Base-by-base conservation (phyloP, 129 eudicot species). In the Tagetes patula region DNA sequence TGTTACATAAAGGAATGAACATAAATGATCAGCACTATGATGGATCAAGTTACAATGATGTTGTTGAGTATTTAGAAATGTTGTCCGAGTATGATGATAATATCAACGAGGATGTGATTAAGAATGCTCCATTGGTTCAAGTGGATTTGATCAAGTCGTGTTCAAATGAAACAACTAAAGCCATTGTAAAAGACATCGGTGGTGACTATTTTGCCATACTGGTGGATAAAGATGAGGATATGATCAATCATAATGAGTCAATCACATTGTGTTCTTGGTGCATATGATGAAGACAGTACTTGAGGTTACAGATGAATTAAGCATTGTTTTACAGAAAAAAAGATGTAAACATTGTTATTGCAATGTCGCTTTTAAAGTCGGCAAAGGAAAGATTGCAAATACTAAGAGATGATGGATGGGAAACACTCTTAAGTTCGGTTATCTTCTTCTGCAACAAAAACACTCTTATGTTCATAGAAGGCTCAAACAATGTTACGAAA, bases 131-230 rank as follows among this genome's bases (percentile, higher is more conserved):
- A 5, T 50, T 52, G 3, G 2, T 69, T 50, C 46, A 69, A 33
- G 36, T 6, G 34, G 74, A 69, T 69, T 20, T 49, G 34, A 50
- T 50, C 36, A 14, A 4, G 0, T 37, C 38, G 2, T 46, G 77
- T 63, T 6, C 70, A 0, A 10, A n/a, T 60, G 78, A 46, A 62
- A 73, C 78, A 73, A 62, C 70, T 34, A 73, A 62, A 27, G n/a
- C 49, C 70, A 62, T 50, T 38, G 48, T 48, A 2, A 73, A 63
- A 20, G 78, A 65, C 31, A 10, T 62, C n/a, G 43, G 49, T 34
- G 70, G 45, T 37, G 50, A 39, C 30, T 50, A 63, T 45, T 72
- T 56, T 72, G 43, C 76, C 6, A 72, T 72, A 11, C 12, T 72
- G 40, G 56, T 72, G 55, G 67, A 42, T 72, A 65, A 65, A 27